Evolutionary conservation across 2,329 filamentous ascomycete genomes (phyloP).

Genomic region (Diplocarpon mali): DNA sequence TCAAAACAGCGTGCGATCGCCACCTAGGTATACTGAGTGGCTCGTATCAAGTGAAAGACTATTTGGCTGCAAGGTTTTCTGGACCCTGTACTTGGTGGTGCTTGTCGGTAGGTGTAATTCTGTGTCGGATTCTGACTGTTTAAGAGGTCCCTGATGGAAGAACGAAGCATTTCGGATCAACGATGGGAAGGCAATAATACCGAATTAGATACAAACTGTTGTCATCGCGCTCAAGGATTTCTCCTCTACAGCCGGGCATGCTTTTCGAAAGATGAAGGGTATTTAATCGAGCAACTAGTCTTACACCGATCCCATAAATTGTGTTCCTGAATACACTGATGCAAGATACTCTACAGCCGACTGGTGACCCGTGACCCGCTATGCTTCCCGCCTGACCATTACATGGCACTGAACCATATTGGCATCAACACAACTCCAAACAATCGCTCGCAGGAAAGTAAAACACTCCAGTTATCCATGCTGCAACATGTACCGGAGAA

Average conservation of each 20-base stretch:
- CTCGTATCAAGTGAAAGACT: too few relatives aligned
- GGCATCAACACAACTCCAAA: not conserved
- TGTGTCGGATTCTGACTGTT: too few relatives aligned
- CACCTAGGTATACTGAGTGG: too few relatives aligned
- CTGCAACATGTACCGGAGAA: constrained; percentile 3
- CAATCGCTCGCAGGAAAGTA: constrained; percentile 2
- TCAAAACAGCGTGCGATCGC: too few relatives aligned
- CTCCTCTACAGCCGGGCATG: constrained; percentile 2
- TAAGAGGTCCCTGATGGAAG: too few relatives aligned
- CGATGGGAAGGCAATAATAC: too few relatives aligned
- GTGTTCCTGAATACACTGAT: not conserved
- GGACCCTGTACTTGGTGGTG: too few relatives aligned
- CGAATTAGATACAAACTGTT: not conserved
- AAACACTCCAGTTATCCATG: constrained; percentile 4
- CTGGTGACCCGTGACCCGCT: constrained; percentile 11
- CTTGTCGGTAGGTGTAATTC: too few relatives aligned
- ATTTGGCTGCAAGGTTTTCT: too few relatives aligned
- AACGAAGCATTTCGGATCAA: too few relatives aligned
- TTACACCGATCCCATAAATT: constrained; percentile 13
- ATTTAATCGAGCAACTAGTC: constrained; percentile 11
- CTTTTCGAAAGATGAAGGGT: constrained; percentile 9
- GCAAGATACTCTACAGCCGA: not conserved
- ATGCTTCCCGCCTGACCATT: not conserved
- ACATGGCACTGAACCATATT: not conserved
- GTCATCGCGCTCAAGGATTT: too few relatives aligned